A percentile compares a stretch with the other conserved stretches of the same genome.
Conservation (phyloP, 2,329 filamentous ascomycete species). For the Neoascochyta sp. region DNA sequence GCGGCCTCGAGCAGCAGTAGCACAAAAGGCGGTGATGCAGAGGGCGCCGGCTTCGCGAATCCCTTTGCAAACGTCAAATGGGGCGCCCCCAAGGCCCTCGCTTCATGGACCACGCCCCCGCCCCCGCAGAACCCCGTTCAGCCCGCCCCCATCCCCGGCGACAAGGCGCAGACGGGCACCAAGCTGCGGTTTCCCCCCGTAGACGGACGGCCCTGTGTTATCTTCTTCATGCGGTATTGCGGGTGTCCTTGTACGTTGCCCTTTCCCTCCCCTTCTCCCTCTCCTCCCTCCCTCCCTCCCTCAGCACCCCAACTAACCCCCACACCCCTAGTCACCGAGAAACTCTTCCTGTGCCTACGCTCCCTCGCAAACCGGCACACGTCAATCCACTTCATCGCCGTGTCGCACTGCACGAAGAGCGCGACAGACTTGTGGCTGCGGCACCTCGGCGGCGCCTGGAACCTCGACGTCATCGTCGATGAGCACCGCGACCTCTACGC, state of each 20-base stretch:
- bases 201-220: slow-evolving; percentile 28
- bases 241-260: slow-evolving; percentile 32
- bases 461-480: slow-evolving; percentile 55
- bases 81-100: slow-evolving; percentile 30
- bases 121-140: slow-evolving; percentile 24
- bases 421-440: slow-evolving; percentile 58
- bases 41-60: slow-evolving; percentile 23
- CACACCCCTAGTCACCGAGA: slow-evolving; percentile 36
- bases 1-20: slow-evolving; percentile 21
- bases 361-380: slow-evolving; percentile 53
- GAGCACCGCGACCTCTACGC: slow-evolving; percentile 57
- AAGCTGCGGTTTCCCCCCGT: slow-evolving; percentile 32
- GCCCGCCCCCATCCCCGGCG: slow-evolving; percentile 25
- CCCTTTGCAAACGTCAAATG: slow-evolving; percentile 38
- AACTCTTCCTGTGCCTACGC: slow-evolving; percentile 56
- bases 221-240: slow-evolving; percentile 34
- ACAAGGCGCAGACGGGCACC: slow-evolving; percentile 22
- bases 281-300: too few relatives aligned
- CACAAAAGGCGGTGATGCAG: slow-evolving; percentile 23
- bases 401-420: slow-evolving; percentile 56
- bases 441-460: slow-evolving; percentile 56
- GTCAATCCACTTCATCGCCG: slow-evolving; percentile 53
- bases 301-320: too few relatives aligned
- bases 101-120: slow-evolving; percentile 34
- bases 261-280: too few relatives aligned